Evolutionary conservation across 176 grass and related monocot species (phyloP), one percentile per base, ranked within the genome.

Genomic region (Eremochloa ophiuroides): DNA sequence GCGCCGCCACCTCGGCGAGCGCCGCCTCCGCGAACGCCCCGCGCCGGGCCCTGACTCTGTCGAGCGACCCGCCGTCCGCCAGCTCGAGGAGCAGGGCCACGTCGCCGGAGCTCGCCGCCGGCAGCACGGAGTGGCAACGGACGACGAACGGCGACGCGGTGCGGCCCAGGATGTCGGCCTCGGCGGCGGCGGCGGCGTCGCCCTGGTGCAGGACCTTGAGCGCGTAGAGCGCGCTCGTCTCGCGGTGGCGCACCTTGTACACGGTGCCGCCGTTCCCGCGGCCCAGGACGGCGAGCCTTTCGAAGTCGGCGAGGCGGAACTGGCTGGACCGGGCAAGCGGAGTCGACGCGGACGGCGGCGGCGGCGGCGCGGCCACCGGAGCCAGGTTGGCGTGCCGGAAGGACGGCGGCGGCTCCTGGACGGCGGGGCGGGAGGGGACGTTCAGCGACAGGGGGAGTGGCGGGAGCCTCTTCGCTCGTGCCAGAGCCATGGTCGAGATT

Each of bases 241-340:
- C 83, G 18, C 83, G 83, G 65, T 92, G 86, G 4, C 80, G 80
- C 2, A 86, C 90, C 86, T 86, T 92, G 90, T 89, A 92, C 6
- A 89, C 90, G 4, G 86, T 89, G 63, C 90, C 80, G 23, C 90
- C 87, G 78, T 86, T 89, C 0, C 86, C 83, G 56, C 73, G 75
- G 20, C 90, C 90, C 8, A 86, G 83, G 17, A 86, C 83, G 20
- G 75, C 59, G 7, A 92, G 28, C 83, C 65, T 83, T 1, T 92
- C 86, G 70, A 92, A 89, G 80, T 92, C 86, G 14, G 80, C 33
- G 5, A 92, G 75, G 4, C 83, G 79, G 75, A 71, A 86, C 75
- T 82, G 66, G 62, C 50, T 62, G 4, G 79, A 55, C 34, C 53
- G 30, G 1, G 76, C 62, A 0, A 83, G 25, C 41, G 81, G 69